phyloP scores from a whole-genome alignment of 2,329 filamentous ascomycete species.

The Nigrospora sphaerica region DNA sequence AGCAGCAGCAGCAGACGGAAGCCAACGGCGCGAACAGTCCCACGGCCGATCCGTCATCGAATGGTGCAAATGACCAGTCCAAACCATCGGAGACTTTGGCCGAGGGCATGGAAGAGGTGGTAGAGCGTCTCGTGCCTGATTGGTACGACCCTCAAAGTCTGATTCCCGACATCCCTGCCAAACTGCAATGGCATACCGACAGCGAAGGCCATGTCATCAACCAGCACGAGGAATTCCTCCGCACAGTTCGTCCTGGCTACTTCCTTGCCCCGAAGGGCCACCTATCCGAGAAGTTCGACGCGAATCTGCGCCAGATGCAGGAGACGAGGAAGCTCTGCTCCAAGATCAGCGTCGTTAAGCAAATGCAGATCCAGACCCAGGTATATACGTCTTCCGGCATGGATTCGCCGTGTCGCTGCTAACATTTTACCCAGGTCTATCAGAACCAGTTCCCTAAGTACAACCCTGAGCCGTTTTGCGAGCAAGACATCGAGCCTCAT shows the following conservation, averaged over 20 bases:
- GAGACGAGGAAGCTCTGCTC: conserved; percentile 93
- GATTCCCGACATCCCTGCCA: conserved; percentile 75
- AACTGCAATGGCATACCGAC: conserved; percentile 83
- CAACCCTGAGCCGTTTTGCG: conserved; percentile 79
- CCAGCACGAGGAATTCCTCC: conserved; percentile 77
- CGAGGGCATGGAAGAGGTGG: conserved; percentile 88
- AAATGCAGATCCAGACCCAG: conserved; percentile 98
- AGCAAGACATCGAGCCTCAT: conserved; percentile 80
- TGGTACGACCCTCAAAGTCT: conserved; percentile 87
- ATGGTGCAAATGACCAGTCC: conserved; percentile 37
- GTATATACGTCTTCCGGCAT: conserved; percentile 35
- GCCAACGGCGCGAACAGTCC: conserved; percentile 33
- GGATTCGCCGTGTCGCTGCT: conserved; percentile 9
- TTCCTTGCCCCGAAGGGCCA: conserved; percentile 71
- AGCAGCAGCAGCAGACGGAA: conserved; percentile 67
- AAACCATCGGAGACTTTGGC: conserved; percentile 69
- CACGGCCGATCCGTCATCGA: conserved; percentile 35
- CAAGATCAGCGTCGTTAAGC: conserved; percentile 96
- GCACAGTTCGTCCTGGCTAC: conserved; percentile 64
- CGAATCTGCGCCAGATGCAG: conserved; percentile 91
- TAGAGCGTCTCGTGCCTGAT: conserved; percentile 79
- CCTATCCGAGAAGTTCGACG: conserved; percentile 73
- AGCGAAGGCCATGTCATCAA: conserved; percentile 83
- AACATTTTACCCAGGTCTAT: conserved; percentile 59
- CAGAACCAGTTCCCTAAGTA: conserved; percentile 98